Evolutionary conservation across 768 basidiomycete species (phyloP).

Genomic region (Leccinum disarticulatum): DNA sequence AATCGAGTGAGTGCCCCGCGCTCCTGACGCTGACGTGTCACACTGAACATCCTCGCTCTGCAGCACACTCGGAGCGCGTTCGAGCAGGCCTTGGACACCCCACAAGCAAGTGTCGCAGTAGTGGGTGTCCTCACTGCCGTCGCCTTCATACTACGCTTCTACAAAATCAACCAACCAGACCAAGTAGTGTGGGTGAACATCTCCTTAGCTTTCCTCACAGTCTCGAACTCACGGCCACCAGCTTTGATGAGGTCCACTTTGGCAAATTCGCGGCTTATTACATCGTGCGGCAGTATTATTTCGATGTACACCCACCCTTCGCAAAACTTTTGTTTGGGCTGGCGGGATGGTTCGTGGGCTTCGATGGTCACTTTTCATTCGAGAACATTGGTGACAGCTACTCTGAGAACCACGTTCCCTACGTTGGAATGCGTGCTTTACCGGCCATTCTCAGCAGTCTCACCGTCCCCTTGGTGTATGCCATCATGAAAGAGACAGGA

Average conservation of each 20-base stretch:
- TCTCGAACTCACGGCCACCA: slow-evolving; percentile 31
- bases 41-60: slow-evolving; percentile 20
- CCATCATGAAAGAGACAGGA: slow-evolving; percentile 97
- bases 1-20: slow-evolving; percentile 41
- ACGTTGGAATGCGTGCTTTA: slow-evolving; percentile 88
- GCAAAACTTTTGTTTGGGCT: slow-evolving; percentile 94
- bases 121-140: slow-evolving; percentile 65
- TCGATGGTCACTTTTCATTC: slow-evolving; percentile 92
- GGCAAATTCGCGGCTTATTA: slow-evolving; percentile 98
- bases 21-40: slow-evolving; percentile 13
- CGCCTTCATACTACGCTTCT: slow-evolving; percentile 85
- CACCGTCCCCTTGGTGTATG: slow-evolving; percentile 88
- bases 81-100: slow-evolving; percentile 63
- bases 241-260: slow-evolving; percentile 98
- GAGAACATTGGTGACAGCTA: slow-evolving; percentile 96
- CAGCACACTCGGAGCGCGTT: slow-evolving; percentile 58
- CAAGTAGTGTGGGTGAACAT: slow-evolving; percentile 78
- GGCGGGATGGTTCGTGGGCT: slow-evolving; percentile 95
- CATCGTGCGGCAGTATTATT: slow-evolving; percentile 92
- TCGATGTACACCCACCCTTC: slow-evolving; percentile 97
- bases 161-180: slow-evolving; percentile 92
- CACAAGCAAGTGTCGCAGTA: slow-evolving; percentile 59
- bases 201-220: not conserved
- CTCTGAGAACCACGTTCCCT: slow-evolving; percentile 82
- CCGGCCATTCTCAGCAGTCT: slow-evolving; percentile 90